Evolutionary conservation across 2,329 filamentous ascomycete species (phyloP), one percentile per base, ranked within the genome.

Genomic region (Cordyceps farinosa): DNA sequence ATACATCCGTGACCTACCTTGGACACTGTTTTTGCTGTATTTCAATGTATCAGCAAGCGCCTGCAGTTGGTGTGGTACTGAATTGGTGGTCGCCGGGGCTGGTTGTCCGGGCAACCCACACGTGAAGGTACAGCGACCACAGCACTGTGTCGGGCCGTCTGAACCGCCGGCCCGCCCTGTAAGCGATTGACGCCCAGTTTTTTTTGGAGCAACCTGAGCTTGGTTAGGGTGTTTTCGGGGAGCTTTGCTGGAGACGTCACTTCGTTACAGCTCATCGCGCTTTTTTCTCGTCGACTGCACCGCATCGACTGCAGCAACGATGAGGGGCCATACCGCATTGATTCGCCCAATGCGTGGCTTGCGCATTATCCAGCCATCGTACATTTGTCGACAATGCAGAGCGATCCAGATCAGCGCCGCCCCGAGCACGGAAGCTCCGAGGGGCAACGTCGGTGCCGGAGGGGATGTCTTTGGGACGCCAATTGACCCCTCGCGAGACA

Each of bases 331-430:
- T 69, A 74, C 75, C 68, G 73, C 77, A 64, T 69, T 82, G 61
- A 59, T 75, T 56, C 71, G 75, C 66, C 69, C 76, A 64, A 71
- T 74, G 48, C 75, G 72, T 15, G 67, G 72, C 66, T 62, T 74
- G 57, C 69, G 73, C 61, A 65, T 69, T 17, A 53, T 53, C 50
- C 53, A 66, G 63, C 70, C 72, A 44, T 69, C 71, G 13, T 82
- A 79, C 65, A 73, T 84, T 54, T 86, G 82, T 71, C 75, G 77
- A 55, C 83, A 85, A 75, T 86, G 84, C 74, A 79, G 87, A 71
- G 73, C 77, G 58, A 85, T 89, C 54, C 86, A 87, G 71, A 87
- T 89, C 77, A 86, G 82, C 73, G 79, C 86, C 58, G 78, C 84
- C 62, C 84, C 86, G 40, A 84, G 82, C 62, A 84, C 81, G 42